Conservation (phyloP, 2,329 filamentous ascomycete species). For the Alternaria panax region DNA sequence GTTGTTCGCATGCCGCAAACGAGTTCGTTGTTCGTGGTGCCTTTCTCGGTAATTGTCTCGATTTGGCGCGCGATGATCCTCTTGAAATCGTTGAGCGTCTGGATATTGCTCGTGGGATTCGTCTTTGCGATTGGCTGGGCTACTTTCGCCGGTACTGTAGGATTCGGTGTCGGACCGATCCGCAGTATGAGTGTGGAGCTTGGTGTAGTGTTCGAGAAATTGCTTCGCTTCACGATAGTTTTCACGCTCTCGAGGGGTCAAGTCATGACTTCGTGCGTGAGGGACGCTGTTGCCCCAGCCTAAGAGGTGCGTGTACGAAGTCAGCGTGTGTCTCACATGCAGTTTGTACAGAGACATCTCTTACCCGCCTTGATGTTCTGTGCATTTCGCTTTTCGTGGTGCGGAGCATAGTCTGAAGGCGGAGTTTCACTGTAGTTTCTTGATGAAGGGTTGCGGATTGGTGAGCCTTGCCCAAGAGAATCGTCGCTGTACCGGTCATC, state of each 20-base stretch:
- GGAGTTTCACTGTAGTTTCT: background rate
- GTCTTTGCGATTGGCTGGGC: background rate
- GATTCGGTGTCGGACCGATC: slow-evolving; percentile 4
- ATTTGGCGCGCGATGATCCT: background rate
- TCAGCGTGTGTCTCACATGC: too few species aligned
- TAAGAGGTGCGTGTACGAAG: too few species aligned
- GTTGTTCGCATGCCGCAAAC: background rate
- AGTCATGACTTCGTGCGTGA: slow-evolving; percentile 19
- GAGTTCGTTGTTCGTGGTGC: background rate
- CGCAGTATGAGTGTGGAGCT: background rate
- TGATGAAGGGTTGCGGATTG: background rate
- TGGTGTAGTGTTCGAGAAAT: slow-evolving; percentile 6
- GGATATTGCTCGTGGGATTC: background rate
- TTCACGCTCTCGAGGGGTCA: slow-evolving; percentile 8
- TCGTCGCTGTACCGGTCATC: background rate
- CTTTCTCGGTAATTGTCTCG: slow-evolving; percentile 2
- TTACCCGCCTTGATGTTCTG: slow-evolving; percentile 13
- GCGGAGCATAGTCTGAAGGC: slow-evolving; percentile 1
- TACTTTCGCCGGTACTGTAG: background rate
- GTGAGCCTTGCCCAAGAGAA: background rate
- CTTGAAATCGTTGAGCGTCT: background rate
- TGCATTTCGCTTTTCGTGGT: background rate
- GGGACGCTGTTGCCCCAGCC: slow-evolving; percentile 18
- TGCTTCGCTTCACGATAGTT: slow-evolving; percentile 14
- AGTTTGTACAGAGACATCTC: too few species aligned